Conservation (phyloP, 116 monocot species). For the Papilionanthe hybrid region DNA sequence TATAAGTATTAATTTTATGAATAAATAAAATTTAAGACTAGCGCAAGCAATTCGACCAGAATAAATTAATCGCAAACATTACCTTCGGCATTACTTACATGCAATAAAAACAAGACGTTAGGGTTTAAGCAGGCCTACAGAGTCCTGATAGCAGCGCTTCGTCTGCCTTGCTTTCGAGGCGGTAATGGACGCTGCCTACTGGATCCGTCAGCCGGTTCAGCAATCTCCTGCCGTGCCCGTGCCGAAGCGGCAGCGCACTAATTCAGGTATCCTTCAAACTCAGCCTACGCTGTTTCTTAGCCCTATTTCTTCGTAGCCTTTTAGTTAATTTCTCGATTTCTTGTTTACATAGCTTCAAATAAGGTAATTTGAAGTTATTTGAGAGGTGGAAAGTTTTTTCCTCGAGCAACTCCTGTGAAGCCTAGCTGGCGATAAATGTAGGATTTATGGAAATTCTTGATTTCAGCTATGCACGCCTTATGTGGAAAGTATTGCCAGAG, state of each 20-base stretch:
- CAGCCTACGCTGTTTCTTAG: background rate
- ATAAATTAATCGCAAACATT: no score
- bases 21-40: no score
- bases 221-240: background rate
- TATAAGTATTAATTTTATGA: no score
- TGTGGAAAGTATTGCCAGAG: background rate
- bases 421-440: background rate
- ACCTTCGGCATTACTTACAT: no score
- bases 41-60: no score
- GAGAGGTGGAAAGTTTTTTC: background rate
- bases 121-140: background rate
- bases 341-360: background rate
- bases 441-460: background rate
- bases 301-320: background rate
- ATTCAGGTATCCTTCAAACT: background rate
- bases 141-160: background rate
- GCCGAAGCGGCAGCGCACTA: conserved; percentile 4
- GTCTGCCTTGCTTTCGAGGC: background rate
- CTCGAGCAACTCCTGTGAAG: background rate
- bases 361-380: background rate
- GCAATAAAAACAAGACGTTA: background rate
- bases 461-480: background rate
- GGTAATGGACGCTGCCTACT: conserved; percentile 5
- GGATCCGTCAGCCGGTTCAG: conserved; percentile 1
- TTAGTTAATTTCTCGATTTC: background rate